Base-by-base conservation (phyloP, 2,329 filamentous ascomycete species). In the Acarospora socialis region DNA sequence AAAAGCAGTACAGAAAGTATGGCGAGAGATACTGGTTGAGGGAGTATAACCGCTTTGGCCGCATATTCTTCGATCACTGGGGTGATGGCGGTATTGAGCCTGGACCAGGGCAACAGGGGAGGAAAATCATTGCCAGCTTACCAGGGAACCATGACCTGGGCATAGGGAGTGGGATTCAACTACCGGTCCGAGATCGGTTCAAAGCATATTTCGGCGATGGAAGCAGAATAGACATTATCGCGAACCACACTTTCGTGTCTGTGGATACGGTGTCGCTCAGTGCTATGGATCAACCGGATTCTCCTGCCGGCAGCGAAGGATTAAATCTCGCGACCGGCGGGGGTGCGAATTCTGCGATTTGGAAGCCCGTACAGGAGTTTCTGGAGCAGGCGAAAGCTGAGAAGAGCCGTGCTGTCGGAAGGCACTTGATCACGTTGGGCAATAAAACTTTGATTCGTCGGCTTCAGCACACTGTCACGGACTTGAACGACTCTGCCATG, bases 71-170 rank as follows among this genome's bases (percentile, higher is more conserved):
- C 40, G 63, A 75, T 9, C 67, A 71, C 19, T 83, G 73, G 69
- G 67, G 70, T 22, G 52, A 70, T 34, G 68, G 64, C 2, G 68
- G 73, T 30, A 50, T 61, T 25, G 57, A 58, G 4, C 62, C 74
- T 0, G 61, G 66, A 0, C 54, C 63, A 1, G 73, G 74, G 36
- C 71, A 76, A 42, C 65, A 71, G 18, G 77, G 79, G 4, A 69
- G 81, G 35, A 86, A 80, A 56, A 61, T 95, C 32, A 77, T 95
- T 32, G 73, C 81, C 12, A 87, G 79, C 48, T 51, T 98, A 35
- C 90, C 90, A 0, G 90, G 90, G 2, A 98, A 98, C 48, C 90
- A 98, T 51, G 90, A 98, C 51, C 55, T 95, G 23, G 90, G 90
- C 0, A 93, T 95, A 49, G 87, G 82, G 3, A 74, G 74, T 14